These are phyloP conservation scores for Rossbeevera mucosa DNA, from an alignment of 768 basidiomycete genomes.

Conservation along the genomic window DNA sequence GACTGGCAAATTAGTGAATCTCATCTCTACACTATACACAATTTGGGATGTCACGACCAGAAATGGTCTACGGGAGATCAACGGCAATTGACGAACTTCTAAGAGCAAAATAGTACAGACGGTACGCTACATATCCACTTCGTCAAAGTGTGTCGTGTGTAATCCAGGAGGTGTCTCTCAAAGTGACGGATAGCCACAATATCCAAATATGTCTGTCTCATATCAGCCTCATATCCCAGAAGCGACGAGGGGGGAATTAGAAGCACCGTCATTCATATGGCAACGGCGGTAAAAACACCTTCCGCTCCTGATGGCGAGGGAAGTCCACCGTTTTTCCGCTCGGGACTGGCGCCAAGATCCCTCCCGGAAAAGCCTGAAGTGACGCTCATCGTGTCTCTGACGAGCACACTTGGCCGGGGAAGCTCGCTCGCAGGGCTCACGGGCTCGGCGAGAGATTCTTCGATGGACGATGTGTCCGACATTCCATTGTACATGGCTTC, in stretches of 20 bases:
- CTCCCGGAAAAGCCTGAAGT: conserved; percentile 23
- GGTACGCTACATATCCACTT: conserved; percentile 21
- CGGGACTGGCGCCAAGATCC: conserved; percentile 28
- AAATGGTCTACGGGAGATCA: conserved; percentile 3
- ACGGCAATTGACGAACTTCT: conserved; percentile 22
- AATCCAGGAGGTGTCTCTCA: conserved; percentile 1
- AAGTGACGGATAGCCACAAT: conserved; percentile 10
- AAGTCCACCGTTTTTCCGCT: conserved; percentile 20
- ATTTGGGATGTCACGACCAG: neutral
- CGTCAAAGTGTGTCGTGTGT: conserved; percentile 7
- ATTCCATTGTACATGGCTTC: conserved; percentile 25
- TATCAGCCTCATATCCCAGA: conserved; percentile 1
- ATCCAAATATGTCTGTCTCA: conserved; percentile 13
- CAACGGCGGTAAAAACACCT: conserved; percentile 22
- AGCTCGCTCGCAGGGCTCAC: conserved; percentile 30
- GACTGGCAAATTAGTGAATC: neutral
- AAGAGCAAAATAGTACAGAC: conserved; percentile 24
- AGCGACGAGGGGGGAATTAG: conserved; percentile 13
- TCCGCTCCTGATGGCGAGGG: conserved; percentile 12
- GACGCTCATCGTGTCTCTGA: conserved; percentile 29
- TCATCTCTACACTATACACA: neutral
- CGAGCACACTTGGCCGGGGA: conserved; percentile 23
- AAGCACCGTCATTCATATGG: conserved; percentile 25
- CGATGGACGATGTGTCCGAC: conserved; percentile 35
- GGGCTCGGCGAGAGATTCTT: conserved; percentile 34